Conservation (phyloP, 2,329 filamentous ascomycete species). For the Pseudogymnoascus sp. region DNA sequence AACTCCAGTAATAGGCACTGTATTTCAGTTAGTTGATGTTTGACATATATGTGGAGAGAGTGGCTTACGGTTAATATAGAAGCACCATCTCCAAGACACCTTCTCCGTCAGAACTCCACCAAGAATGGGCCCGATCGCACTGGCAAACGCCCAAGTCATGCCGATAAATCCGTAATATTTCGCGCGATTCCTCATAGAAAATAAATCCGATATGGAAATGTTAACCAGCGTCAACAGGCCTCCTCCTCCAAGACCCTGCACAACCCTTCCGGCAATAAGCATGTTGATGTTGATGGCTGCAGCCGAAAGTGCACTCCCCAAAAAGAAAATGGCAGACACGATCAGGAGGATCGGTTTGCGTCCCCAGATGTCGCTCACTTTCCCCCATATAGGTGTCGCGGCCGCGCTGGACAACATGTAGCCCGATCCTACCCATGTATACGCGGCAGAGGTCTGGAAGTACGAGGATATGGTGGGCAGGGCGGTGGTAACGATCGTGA, state of each 20-base stretch:
- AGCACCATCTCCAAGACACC: slow-evolving; percentile 53
- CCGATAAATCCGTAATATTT: slow-evolving; percentile 56
- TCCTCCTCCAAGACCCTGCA: slow-evolving; percentile 45
- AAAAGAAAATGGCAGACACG: slow-evolving; percentile 42
- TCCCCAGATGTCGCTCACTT: slow-evolving; percentile 50
- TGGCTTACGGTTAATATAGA: slow-evolving; percentile 19
- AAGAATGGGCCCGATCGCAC: slow-evolving; percentile 55
- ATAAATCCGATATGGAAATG: slow-evolving; percentile 45
- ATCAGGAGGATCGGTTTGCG: slow-evolving; percentile 44
- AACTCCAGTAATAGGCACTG: slow-evolving; percentile 31
- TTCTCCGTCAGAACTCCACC: slow-evolving; percentile 58
- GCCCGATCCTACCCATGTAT: slow-evolving; percentile 69
- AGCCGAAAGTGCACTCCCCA: slow-evolving; percentile 42
- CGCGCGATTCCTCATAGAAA: slow-evolving; percentile 37
- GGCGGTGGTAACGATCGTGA: slow-evolving; percentile 52
- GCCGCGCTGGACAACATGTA: slow-evolving; percentile 64
- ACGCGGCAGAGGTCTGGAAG: slow-evolving; percentile 41
- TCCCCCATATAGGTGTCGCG: slow-evolving; percentile 62
- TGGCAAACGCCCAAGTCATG: slow-evolving; percentile 58
- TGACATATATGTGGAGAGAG: no score
- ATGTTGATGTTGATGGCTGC: slow-evolving; percentile 37
- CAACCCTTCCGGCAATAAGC: slow-evolving; percentile 39
- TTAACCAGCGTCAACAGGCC: slow-evolving; percentile 45
- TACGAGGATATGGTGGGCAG: slow-evolving; percentile 49
- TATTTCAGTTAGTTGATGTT: slow-evolving; percentile 45